Conservation (phyloP, 768 basidiomycete genomes). For the Neoboletus magnificus region DNA sequence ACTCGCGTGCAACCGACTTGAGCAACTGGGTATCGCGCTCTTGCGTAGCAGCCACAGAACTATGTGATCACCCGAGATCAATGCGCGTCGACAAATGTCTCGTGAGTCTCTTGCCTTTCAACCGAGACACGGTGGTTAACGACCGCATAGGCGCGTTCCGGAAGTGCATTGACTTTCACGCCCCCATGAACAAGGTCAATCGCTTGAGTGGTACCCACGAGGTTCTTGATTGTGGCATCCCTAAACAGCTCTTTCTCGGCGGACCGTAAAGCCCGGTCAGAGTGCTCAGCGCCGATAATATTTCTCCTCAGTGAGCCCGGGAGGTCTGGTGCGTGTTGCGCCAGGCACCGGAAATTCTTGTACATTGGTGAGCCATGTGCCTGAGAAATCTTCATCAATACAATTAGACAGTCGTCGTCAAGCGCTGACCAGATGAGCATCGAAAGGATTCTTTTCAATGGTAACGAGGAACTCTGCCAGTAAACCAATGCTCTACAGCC, state of each 20-base stretch:
- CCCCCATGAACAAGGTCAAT: conserved; percentile 68
- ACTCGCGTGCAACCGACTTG: conserved; percentile 43
- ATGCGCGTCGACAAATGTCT: too few relatives aligned
- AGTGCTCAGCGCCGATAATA: conserved; percentile 46
- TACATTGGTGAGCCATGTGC: conserved; percentile 58
- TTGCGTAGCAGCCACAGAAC: conserved; percentile 42
- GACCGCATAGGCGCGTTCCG: conserved; percentile 65
- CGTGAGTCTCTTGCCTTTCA: conserved; percentile 41
- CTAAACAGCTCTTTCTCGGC: conserved; percentile 48
- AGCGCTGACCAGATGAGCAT: conserved; percentile 45
- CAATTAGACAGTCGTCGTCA: background rate
- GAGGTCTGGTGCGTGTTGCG: conserved; percentile 56
- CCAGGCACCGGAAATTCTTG: conserved; percentile 60
- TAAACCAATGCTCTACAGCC: conserved; percentile 74
- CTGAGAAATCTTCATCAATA: conserved; percentile 27
- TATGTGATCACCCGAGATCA: conserved; percentile 2
- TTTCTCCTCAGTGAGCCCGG: conserved; percentile 44
- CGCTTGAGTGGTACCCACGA: conserved; percentile 73
- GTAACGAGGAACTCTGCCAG: conserved; percentile 66
- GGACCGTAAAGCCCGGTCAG: conserved; percentile 47
- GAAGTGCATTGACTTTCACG: conserved; percentile 76
- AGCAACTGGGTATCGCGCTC: conserved; percentile 43
- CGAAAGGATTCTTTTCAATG: conserved; percentile 64
- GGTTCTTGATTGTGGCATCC: conserved; percentile 39
- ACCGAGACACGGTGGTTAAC: conserved; percentile 72